Percentiles rank a stretch among this genome's conserved stretches.
phyloP scores from a whole-genome alignment of 2,329 filamentous ascomycete genomes.

The Nemania sp. region DNA sequence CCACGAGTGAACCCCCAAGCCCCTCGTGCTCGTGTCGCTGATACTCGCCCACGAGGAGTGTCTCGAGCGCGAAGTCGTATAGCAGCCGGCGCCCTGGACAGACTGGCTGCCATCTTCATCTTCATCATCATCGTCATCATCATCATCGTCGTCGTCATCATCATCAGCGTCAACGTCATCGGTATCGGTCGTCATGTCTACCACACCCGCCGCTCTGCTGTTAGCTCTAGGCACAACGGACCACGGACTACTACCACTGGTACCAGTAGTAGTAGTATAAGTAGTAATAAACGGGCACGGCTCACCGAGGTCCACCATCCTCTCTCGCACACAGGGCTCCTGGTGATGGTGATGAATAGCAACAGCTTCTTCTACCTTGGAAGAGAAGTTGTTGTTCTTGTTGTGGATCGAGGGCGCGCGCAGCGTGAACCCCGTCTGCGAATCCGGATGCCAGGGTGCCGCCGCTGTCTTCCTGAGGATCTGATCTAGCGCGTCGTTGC shows the following conservation, averaged over 20 bases:
- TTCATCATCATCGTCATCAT: not conserved
- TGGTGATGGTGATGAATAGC: too few species aligned
- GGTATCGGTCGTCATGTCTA: constrained; percentile 8
- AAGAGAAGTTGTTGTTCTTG: not conserved
- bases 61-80: not conserved
- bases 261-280: too few species aligned
- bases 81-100: not conserved
- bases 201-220: not conserved
- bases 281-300: too few species aligned
- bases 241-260: too few species aligned
- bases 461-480: constrained; percentile 22
- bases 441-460: constrained; percentile 28
- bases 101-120: not conserved
- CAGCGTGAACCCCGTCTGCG: constrained; percentile 31
- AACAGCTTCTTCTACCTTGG: too few species aligned
- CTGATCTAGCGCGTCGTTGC: constrained; percentile 32
- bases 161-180: not conserved
- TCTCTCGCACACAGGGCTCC: not conserved
- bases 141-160: too few species aligned
- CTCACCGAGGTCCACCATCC: constrained; percentile 15
- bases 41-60: constrained; percentile 6
- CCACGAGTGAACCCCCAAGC: not conserved
- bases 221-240: not conserved
- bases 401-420: not conserved
- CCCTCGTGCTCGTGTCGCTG: constrained; percentile 1